These are phyloP conservation scores for Hypoxylon sp. DNA, from an alignment of 2,329 filamentous ascomycete genomes.

Conservation along the genomic window DNA sequence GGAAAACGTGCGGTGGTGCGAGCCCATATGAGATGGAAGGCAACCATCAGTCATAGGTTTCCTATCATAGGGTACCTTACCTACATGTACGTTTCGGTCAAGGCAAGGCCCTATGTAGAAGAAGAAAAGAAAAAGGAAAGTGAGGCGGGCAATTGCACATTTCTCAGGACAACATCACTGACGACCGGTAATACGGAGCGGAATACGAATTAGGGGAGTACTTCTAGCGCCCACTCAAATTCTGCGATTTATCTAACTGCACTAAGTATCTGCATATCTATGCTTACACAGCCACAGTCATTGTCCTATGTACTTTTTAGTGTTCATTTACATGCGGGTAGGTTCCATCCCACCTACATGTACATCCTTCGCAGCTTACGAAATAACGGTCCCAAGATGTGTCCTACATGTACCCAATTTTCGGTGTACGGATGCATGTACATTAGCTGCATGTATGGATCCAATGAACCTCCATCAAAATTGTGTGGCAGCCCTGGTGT, in stretches of 20 bases:
- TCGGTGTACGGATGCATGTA: not conserved
- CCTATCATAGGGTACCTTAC: constrained; percentile 7
- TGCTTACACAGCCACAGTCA: constrained; percentile 35
- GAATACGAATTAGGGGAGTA: constrained; percentile 24
- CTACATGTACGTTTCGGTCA: constrained; percentile 17
- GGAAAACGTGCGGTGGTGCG: constrained; percentile 23
- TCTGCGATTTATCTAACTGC: not conserved
- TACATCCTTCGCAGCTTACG: not conserved
- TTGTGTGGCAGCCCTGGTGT: not conserved
- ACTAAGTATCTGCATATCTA: constrained; percentile 30
- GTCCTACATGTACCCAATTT: constrained; percentile 6
- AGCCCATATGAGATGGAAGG: constrained; percentile 31
- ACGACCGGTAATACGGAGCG: constrained; percentile 1
- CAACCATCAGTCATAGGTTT: constrained; percentile 29
- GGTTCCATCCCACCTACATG: constrained; percentile 19
- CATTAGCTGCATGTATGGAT: not conserved
- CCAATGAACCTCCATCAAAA: not conserved
- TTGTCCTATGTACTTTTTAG: constrained; percentile 28
- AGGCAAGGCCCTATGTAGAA: constrained; percentile 26
- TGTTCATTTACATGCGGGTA: not conserved
- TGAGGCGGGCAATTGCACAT: constrained; percentile 45
- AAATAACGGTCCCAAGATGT: not conserved
- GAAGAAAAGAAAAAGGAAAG: constrained; percentile 33
- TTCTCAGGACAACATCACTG: constrained; percentile 17
- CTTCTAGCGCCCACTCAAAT: constrained; percentile 4